phyloP scores from a whole-genome alignment of 768 basidiomycete species.

The Trametes cubensis region DNA sequence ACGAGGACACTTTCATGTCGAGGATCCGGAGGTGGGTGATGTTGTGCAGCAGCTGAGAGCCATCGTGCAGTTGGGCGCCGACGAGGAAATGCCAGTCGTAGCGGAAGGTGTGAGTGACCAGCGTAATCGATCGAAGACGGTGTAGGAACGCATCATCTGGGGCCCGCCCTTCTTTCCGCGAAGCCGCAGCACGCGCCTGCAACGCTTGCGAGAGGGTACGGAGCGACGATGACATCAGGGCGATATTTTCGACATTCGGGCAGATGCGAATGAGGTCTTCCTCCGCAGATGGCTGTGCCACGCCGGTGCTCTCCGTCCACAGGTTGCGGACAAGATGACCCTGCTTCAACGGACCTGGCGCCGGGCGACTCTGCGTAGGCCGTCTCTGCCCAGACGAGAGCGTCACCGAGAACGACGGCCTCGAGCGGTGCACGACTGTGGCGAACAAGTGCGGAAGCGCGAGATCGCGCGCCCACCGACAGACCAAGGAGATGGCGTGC shows the following conservation, averaged over 20 bases:
- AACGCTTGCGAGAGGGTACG: conserved; percentile 23
- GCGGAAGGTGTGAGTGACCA: conserved; percentile 28
- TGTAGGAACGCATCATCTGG: conserved; percentile 9
- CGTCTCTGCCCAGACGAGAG: conserved; percentile 13
- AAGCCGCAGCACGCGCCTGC: neutral
- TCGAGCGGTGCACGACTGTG: conserved; percentile 24
- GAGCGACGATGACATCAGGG: conserved; percentile 24
- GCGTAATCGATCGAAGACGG: conserved; percentile 24
- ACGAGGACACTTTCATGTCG: conserved; percentile 26
- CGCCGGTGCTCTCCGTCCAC: conserved; percentile 29
- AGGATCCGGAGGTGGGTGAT: conserved; percentile 31
- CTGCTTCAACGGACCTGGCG: conserved; percentile 11
- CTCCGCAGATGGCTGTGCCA: conserved; percentile 21
- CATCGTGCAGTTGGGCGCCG: conserved; percentile 15
- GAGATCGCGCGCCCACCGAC: conserved; percentile 26
- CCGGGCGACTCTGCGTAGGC: conserved; percentile 1
- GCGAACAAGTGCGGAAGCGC: conserved; percentile 27
- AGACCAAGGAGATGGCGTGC: conserved; percentile 24
- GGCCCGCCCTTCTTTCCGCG: neutral
- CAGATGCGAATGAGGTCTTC: conserved; percentile 25
- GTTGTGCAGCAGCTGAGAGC: conserved; percentile 22
- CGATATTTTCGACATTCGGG: conserved; percentile 29
- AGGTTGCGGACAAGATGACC: conserved; percentile 27
- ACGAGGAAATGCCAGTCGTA: conserved; percentile 29
- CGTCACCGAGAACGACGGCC: conserved; percentile 10